phyloP scores from a whole-genome alignment of 73 alveolate genomes.

The Tetrahymena elliotti region DNA sequence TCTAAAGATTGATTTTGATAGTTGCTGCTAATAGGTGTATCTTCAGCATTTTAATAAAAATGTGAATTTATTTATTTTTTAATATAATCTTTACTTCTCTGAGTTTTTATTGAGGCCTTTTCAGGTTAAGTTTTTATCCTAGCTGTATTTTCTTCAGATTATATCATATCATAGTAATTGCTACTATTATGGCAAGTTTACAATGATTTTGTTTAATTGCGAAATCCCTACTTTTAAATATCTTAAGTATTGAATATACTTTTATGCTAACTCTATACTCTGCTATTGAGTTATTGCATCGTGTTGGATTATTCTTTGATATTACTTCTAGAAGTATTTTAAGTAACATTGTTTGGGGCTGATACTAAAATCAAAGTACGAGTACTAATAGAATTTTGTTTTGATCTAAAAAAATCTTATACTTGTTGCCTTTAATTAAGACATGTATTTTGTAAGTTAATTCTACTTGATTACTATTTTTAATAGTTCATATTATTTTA shows the following conservation, averaged over 20 bases:
- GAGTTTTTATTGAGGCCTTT: neutral
- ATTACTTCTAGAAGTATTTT: neutral
- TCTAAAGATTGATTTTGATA: neutral
- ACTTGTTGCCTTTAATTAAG: no score
- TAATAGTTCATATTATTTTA: neutral
- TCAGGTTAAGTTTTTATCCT: neutral
- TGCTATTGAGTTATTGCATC: neutral
- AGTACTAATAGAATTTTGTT: neutral
- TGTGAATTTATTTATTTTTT: neutral
- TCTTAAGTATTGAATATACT: neutral
- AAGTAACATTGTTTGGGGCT: neutral
- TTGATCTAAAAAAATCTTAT: neutral
- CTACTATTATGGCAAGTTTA: neutral
- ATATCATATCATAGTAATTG: neutral
- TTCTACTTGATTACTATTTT: neutral
- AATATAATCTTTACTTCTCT: neutral
- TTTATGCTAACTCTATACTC: neutral
- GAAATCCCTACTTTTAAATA: neutral
- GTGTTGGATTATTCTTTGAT: neutral
- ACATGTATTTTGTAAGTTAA: neutral
- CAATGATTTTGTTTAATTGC: neutral
- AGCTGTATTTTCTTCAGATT: neutral
- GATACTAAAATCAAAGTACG: neutral
- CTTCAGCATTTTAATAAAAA: neutral
- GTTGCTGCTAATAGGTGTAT: neutral